Evolutionary conservation across 2,329 filamentous ascomycete species (phyloP), one percentile per base, ranked within the genome.

Genomic region (Grosmannia serpens): DNA sequence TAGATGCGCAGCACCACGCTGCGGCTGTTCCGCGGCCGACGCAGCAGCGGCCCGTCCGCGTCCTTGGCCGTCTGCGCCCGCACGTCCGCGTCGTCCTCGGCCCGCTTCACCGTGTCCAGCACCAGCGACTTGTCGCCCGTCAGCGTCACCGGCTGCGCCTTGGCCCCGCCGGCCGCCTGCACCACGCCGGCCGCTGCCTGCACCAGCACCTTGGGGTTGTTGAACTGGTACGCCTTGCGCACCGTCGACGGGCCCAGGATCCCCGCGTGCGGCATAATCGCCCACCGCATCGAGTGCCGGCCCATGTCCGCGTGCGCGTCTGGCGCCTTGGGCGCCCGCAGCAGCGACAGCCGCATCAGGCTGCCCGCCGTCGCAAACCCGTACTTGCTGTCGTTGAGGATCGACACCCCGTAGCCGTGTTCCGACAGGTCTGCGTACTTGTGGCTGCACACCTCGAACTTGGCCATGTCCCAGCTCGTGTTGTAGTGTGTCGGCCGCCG

Each of bases 401-500:
- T 80, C 2, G 81, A 84, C 4, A 88, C 82, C 55, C 86, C 86
- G 66, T 88, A 89, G 46, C 79, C 80, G 64, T 83, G 73, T 69
- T 89, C 86, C 2, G 82, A 86, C 26, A 89, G 73, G 66, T 89
- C 86, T 17, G 86, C 85, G 75, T 82, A 89, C 67, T 86, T 86
- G 73, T 89, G 86, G 68, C 81, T 85, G 76, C 85, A 88, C 44
- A 89, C 86, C 73, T 89, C 86, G 66, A 89, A 89, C 65, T 88
- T 88, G 67, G 86, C 86, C 86, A 89, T 88, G 68, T 89, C 86
- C 86, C 86, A 84, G 75, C 78, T 87, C 3, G 94, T 99, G 75
- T 99, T 99, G 80, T 96, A 97, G 74, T 99, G 94, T 0, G 94
- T 99, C 2, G 94, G 92, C 33, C 94, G 83, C 64, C 84, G 84